Conservation (phyloP, 352 stramenopile species). For the Plasmopara halstedii region DNA sequence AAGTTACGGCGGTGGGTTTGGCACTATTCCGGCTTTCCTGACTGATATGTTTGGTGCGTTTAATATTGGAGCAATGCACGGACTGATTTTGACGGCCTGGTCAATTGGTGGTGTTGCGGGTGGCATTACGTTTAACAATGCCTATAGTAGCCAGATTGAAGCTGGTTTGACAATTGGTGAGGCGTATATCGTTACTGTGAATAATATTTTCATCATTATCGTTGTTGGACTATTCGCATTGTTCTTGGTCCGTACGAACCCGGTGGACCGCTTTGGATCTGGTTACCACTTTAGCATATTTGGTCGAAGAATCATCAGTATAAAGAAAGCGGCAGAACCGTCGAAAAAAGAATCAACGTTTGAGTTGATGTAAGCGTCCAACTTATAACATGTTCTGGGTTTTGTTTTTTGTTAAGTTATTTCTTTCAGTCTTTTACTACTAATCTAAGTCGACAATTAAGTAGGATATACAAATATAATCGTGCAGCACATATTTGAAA, state of each 20-base stretch:
- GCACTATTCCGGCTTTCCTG: slow-evolving; percentile 68
- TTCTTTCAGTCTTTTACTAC: too few relatives aligned
- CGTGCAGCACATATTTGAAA: too few relatives aligned
- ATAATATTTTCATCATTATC: slow-evolving; percentile 61
- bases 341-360: slow-evolving; percentile 21
- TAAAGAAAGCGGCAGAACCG: slow-evolving; percentile 36
- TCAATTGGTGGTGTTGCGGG: slow-evolving; percentile 68
- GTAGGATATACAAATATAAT: too few relatives aligned
- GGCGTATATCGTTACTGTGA: slow-evolving; percentile 62
- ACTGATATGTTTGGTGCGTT: slow-evolving; percentile 81
- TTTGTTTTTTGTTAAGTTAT: too few relatives aligned
- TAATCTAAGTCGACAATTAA: too few relatives aligned
- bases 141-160: slow-evolving; percentile 33
- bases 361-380: slow-evolving; percentile 9
- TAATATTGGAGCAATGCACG: slow-evolving; percentile 80
- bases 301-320: slow-evolving; percentile 42
- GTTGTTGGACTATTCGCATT: slow-evolving; percentile 35
- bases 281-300: slow-evolving; percentile 65
- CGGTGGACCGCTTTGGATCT: slow-evolving; percentile 55
- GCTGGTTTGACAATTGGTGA: slow-evolving; percentile 29
- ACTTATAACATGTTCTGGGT: too few relatives aligned
- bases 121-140: slow-evolving; percentile 59
- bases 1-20: slow-evolving; percentile 67
- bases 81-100: slow-evolving; percentile 75
- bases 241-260: slow-evolving; percentile 56